Evolutionary conservation across 306 rosid genomes (phyloP).

Genomic region (Luffa acutangula): DNA sequence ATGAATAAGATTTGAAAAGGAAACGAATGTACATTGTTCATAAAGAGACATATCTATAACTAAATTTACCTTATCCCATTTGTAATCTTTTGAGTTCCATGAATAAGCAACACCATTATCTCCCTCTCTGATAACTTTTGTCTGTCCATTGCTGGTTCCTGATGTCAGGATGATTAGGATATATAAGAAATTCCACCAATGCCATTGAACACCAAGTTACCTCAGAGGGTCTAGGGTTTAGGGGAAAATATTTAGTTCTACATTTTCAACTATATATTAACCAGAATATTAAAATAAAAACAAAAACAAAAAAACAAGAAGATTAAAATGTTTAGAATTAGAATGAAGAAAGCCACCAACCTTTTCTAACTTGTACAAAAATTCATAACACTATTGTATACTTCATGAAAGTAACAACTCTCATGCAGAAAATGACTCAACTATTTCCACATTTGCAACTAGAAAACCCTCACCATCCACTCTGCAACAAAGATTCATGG

Average conservation of each 20-base stretch:
- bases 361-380: background rate
- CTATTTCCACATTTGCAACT: background rate
- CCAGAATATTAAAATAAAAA: too few relatives aligned
- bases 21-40: background rate
- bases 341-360: background rate
- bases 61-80: constrained; percentile 73
- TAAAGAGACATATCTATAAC: background rate
- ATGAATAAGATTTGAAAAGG: background rate
- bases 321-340: background rate
- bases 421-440: background rate
- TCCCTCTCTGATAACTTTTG: constrained; percentile 90
- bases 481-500: background rate
- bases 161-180: constrained; percentile 22
- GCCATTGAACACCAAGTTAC: background rate
- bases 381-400: background rate
- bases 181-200: background rate
- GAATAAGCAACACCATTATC: constrained; percentile 95
- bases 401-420: background rate
- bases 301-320: background rate
- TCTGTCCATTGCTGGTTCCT: constrained; percentile 93
- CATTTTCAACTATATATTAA: background rate
- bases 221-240: background rate
- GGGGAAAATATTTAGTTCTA: background rate
- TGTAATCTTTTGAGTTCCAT: constrained; percentile 69
- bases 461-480: background rate